Evolutionary conservation across 2,329 filamentous ascomycete species (phyloP), one percentile per base, ranked within the genome.

Genomic region (Ophiocordyceps polyrhachis-furcata): DNA sequence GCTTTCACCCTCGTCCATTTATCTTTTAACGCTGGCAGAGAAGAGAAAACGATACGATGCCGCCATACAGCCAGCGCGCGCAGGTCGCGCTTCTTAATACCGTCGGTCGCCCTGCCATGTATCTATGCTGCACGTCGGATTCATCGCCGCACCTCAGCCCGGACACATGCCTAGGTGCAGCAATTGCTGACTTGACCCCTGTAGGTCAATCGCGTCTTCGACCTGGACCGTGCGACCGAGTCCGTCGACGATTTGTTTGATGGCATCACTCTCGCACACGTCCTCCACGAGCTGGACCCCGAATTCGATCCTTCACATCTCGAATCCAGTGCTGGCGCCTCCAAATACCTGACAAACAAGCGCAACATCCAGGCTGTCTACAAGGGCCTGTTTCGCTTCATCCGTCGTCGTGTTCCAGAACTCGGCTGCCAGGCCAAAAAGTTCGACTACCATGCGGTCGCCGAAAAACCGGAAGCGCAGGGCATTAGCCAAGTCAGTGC

Each of bases 71-170:
- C 49, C 54, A 57, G 44, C 58, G 60, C 51, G 67, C 68, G 58
- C 70, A 73, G 62, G 61, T 58, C 50, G 73, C 74, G 58, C 68
- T 79, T 38, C 56, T 77, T 43, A 69, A 69, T 60, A 75, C 74
- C 62, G 70, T 75, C 55, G 51, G 62, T 56, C 35, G 35, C 46
- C 35, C 49, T 35, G 13, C 14, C 17, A 25, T 32, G 19, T 14
- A n/a, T n/a, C 23, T 13, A n/a, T 19, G 3, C 17, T 17, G 35
- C 35, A 32, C 15, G 31, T 5, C 31, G 31, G 31, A 32, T 3
- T 32, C 41, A 21, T 44, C 45, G 42, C 44, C 49, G 28, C 12
- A 45, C 40, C 38, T 43, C 32, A 11, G 25, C 25, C 25, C 6
- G 25, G 25, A 28, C 25, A 28, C 25, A 28, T 11, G 42, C 42